Percentiles rank a stretch among this genome's conserved stretches.
These are phyloP conservation scores for Ceratorhiza oryzae-sativae DNA, from an alignment of 1,284 basidiomycete species.

Conservation along the genomic window DNA sequence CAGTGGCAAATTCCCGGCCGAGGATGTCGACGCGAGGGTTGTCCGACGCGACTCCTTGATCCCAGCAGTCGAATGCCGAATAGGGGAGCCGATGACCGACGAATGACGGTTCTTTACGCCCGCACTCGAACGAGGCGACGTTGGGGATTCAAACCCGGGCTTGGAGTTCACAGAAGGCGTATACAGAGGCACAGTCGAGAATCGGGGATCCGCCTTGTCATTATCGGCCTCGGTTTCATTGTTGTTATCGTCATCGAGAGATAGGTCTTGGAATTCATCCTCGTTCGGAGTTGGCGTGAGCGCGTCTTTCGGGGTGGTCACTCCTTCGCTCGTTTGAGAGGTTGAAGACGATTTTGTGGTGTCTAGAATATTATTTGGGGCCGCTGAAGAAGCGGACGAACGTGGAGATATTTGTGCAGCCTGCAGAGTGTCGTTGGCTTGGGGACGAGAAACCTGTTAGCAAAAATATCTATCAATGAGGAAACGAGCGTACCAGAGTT, in stretches of 20 bases:
- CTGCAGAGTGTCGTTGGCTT: slow-evolving; percentile 14
- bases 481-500: background rate
- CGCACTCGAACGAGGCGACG: slow-evolving; percentile 1
- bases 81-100: slow-evolving; percentile 3
- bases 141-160: slow-evolving; percentile 14
- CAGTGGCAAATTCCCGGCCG: slow-evolving; percentile 55
- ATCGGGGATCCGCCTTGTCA: slow-evolving; percentile 35
- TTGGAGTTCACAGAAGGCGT: slow-evolving; percentile 40
- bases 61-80: background rate
- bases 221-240: background rate
- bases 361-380: slow-evolving; percentile 6
- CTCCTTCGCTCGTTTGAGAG: slow-evolving; percentile 10
- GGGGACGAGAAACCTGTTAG: background rate
- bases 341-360: slow-evolving; percentile 10
- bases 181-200: slow-evolving; percentile 43
- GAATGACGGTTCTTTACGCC: slow-evolving; percentile 17
- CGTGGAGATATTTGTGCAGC: slow-evolving; percentile 15
- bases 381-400: slow-evolving; percentile 17
- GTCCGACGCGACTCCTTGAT: slow-evolving; percentile 19
- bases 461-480: background rate
- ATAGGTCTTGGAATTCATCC: slow-evolving; percentile 34
- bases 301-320: slow-evolving; percentile 9
- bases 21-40: slow-evolving; percentile 33
- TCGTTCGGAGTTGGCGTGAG: slow-evolving; percentile 5
- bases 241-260: slow-evolving; percentile 27